Conservation (phyloP, 2,329 filamentous ascomycete species). For the Amauroascus verrucosus region DNA sequence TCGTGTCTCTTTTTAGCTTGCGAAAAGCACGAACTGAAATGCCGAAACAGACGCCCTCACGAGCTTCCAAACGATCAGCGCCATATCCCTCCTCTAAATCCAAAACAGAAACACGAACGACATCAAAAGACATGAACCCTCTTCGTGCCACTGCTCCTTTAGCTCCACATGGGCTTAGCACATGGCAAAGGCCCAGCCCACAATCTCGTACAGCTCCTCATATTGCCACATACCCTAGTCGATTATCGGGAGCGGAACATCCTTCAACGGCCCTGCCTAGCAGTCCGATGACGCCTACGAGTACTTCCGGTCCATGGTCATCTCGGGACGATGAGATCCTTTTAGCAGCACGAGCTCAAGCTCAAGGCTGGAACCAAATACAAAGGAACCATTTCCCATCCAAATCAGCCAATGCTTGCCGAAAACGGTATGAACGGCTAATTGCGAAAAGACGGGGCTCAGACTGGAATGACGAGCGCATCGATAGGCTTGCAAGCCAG, state of each 20-base stretch:
- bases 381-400: constrained; percentile 62
- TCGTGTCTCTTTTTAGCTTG: constrained; percentile 8
- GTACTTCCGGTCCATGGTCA: constrained; percentile 53
- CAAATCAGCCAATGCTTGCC: constrained; percentile 73
- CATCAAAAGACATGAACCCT: constrained; percentile 14
- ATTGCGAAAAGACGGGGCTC: constrained; percentile 59
- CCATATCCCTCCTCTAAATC: constrained; percentile 13
- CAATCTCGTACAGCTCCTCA: constrained; percentile 3
- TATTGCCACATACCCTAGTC: constrained; percentile 15
- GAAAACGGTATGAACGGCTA: constrained; percentile 76
- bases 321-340: constrained; percentile 64
- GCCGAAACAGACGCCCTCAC: constrained; percentile 17
- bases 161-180: constrained; percentile 5
- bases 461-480: constrained; percentile 66
- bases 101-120: not conserved
- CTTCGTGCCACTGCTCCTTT: constrained; percentile 3
- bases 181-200: constrained; percentile 10
- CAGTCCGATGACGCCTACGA: constrained; percentile 12
- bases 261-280: constrained; percentile 7
- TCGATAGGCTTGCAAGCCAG: constrained; percentile 63
- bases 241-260: constrained; percentile 5
- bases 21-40: constrained; percentile 15
- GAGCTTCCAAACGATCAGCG: constrained; percentile 13
- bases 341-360: constrained; percentile 58
- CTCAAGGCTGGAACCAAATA: constrained; percentile 76